Percentiles rank a stretch among this genome's conserved stretches.
These are phyloP conservation scores for Taphrina confusa DNA, from an alignment of 1,139 yeast species.

Conservation along the genomic window DNA sequence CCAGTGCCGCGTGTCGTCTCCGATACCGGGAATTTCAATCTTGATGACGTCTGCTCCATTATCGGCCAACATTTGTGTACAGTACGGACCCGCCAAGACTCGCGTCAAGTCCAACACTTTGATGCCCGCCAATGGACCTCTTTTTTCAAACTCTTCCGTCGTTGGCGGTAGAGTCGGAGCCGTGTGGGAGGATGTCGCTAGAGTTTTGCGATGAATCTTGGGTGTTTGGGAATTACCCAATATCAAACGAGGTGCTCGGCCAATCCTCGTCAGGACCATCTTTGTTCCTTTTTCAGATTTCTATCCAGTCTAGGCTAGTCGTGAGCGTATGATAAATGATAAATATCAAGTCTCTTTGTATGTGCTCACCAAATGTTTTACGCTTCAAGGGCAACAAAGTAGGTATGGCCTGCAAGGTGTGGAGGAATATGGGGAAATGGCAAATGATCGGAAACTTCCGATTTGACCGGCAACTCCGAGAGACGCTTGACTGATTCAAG, in stretches of 20 bases:
- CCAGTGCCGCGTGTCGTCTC: constrained; percentile 53
- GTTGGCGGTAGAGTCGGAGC: neutral
- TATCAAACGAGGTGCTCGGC: no score
- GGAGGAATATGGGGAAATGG: constrained; percentile 8
- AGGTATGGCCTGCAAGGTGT: no score
- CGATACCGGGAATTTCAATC: constrained; percentile 51
- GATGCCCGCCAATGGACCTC: constrained; percentile 43
- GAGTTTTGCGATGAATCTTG: no score
- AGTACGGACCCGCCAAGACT: constrained; percentile 52
- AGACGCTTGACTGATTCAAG: neutral
- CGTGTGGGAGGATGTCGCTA: constrained; percentile 1
- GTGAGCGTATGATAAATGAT: no score
- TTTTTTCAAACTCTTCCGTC: neutral
- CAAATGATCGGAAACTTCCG: neutral
- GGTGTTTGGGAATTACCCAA: no score
- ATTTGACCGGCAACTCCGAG: neutral
- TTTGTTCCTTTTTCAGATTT: no score
- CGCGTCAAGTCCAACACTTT: constrained; percentile 50
- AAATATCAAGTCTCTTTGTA: no score
- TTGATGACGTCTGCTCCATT: constrained; percentile 49
- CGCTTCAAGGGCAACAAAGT: no score
- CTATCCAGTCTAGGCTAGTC: no score
- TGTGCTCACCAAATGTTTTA: no score
- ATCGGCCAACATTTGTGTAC: constrained; percentile 49
- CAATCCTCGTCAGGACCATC: no score